These are phyloP conservation scores for Candida sp. DNA, from an alignment of 1,139 yeast genomes.

Conservation along the genomic window DNA sequence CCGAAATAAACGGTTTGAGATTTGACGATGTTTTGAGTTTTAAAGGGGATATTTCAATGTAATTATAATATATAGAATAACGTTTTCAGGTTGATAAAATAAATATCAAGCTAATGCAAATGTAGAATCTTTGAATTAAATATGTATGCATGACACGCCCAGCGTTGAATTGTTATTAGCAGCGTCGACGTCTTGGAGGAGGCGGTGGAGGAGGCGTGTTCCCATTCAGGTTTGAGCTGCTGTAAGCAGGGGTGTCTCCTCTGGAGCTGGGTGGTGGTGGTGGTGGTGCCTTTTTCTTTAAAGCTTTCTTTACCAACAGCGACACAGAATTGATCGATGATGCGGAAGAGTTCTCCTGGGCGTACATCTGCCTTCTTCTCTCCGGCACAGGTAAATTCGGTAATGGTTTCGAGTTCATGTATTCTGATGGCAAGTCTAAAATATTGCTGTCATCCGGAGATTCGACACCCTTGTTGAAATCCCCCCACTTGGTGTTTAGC, in stretches of 20 bases:
- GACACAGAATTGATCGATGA: slow-evolving; percentile 17
- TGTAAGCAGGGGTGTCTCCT: background rate
- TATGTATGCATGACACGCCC: too few species aligned
- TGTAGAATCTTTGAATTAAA: too few species aligned
- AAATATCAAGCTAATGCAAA: too few species aligned
- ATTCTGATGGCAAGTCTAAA: slow-evolving; percentile 35
- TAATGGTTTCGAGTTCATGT: slow-evolving; percentile 16
- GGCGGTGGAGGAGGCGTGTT: slow-evolving; percentile 16
- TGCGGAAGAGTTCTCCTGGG: slow-evolving; percentile 6
- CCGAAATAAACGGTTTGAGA: slow-evolving; percentile 75
- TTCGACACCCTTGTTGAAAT: slow-evolving; percentile 5
- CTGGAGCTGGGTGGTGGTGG: slow-evolving; percentile 27
- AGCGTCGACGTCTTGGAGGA: slow-evolving; percentile 16
- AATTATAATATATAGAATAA: background rate
- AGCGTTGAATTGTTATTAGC: too few species aligned
- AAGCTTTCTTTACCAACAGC: slow-evolving; percentile 26
- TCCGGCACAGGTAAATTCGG: slow-evolving; percentile 11
- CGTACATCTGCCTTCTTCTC: slow-evolving; percentile 3
- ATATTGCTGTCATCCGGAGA: slow-evolving; percentile 13
- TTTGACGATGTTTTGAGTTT: slow-evolving; percentile 65
- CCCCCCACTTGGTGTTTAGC: background rate
- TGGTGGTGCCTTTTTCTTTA: slow-evolving; percentile 37
- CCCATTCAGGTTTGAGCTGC: background rate
- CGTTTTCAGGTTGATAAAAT: too few species aligned
- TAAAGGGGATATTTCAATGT: slow-evolving; percentile 59